Conservation (phyloP, 2,329 filamentous ascomycete genomes). For the Hypoxylon rubiginosum region DNA sequence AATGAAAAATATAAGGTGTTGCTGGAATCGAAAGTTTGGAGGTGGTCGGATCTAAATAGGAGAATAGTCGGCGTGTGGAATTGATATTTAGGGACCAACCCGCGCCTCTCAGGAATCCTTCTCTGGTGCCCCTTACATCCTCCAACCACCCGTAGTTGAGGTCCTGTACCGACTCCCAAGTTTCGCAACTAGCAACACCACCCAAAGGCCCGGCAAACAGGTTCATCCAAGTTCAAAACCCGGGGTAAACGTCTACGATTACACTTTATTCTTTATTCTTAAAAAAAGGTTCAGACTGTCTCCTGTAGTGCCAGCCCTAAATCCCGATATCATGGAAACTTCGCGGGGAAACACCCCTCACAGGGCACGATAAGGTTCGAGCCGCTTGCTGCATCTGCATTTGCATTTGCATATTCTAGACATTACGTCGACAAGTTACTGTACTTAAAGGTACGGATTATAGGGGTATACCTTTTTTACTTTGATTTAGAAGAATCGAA, state of each 20-base stretch:
- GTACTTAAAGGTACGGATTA: not conserved
- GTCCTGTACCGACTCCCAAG: not conserved
- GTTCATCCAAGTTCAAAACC: not conserved
- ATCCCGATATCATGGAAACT: not conserved
- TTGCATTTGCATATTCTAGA: conserved; percentile 8
- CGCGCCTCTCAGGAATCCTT: not conserved
- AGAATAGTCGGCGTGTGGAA: not conserved
- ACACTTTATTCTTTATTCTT: not conserved
- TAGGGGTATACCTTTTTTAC: conserved; percentile 17
- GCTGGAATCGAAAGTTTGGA: not conserved
- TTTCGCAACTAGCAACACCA: not conserved
- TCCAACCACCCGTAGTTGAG: not conserved
- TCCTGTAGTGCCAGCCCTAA: not conserved
- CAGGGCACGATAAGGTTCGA: conserved; percentile 25
- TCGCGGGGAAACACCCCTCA: not conserved
- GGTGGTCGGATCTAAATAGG: not conserved
- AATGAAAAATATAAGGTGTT: conserved; percentile 11
- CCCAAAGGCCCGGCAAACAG: not conserved
- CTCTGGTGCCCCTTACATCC: not conserved
- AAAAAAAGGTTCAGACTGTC: not conserved
- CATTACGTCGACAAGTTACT: not conserved
- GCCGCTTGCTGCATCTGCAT: conserved; percentile 5
- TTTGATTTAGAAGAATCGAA: conserved; percentile 45
- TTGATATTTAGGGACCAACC: not conserved
- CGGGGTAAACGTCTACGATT: not conserved